Evolutionary conservation across 1,284 basidiomycete genomes (phyloP).

Genomic region (Afroboletus lepidellus): DNA sequence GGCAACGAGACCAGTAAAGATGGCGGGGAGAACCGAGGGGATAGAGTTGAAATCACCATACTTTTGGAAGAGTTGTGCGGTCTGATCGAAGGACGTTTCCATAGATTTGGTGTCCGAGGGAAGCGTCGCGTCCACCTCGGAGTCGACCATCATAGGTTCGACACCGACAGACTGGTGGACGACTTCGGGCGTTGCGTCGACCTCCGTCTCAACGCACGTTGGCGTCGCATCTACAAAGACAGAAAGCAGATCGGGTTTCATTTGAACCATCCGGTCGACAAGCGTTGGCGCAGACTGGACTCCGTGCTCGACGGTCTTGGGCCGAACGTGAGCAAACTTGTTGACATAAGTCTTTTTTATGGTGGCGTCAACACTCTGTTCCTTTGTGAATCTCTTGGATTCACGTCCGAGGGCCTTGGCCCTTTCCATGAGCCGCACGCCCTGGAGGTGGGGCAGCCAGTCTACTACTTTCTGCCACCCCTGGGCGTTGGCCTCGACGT

Average conservation of each 20-base stretch:
- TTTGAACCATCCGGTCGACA: slow-evolving; percentile 46
- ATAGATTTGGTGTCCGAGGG: slow-evolving; percentile 24
- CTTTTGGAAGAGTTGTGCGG: slow-evolving; percentile 24
- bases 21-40: slow-evolving; percentile 38
- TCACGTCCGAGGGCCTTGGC: slow-evolving; percentile 40
- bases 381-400: slow-evolving; percentile 32
- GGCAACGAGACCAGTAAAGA: slow-evolving; percentile 43
- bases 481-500: slow-evolving; percentile 60
- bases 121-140: slow-evolving; percentile 32
- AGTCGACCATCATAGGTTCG: slow-evolving; percentile 28
- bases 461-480: slow-evolving; percentile 68
- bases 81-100: slow-evolving; percentile 30
- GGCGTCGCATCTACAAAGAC: slow-evolving; percentile 47
- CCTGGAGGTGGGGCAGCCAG: slow-evolving; percentile 66
- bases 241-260: slow-evolving; percentile 42
- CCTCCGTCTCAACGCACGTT: slow-evolving; percentile 27
- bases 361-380: slow-evolving; percentile 59
- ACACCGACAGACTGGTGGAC: slow-evolving; percentile 43
- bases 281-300: slow-evolving; percentile 51
- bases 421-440: slow-evolving; percentile 59
- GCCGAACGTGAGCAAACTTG: slow-evolving; percentile 48
- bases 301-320: slow-evolving; percentile 42
- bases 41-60: slow-evolving; percentile 27
- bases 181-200: slow-evolving; percentile 36
- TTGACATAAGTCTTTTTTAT: slow-evolving; percentile 42